These are phyloP conservation scores for Phyllostachys edulis DNA, from an alignment of 176 grass and related monocot genomes.

Conservation along the genomic window DNA sequence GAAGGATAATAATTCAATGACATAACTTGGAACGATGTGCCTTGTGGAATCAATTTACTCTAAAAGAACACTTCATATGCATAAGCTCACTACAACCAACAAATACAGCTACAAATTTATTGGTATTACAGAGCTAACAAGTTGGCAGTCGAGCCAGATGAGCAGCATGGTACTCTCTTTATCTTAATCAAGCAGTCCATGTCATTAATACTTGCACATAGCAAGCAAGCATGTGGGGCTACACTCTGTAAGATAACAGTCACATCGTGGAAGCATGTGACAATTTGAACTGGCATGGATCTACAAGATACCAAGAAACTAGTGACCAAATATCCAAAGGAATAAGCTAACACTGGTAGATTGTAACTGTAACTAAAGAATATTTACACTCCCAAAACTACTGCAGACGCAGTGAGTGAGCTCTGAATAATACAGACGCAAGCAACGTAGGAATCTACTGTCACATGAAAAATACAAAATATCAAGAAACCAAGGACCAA, in stretches of 20 bases:
- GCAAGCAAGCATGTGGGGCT: constrained; percentile 33
- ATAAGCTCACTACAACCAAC: neutral
- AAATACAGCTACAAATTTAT: neutral
- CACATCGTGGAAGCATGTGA: constrained; percentile 19
- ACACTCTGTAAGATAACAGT: constrained; percentile 11
- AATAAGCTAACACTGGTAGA: neutral
- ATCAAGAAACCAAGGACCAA: too few species aligned
- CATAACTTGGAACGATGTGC: neutral
- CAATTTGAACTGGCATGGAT: constrained; percentile 26
- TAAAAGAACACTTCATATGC: neutral
- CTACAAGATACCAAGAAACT: neutral
- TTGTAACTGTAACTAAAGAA: constrained; percentile 11
- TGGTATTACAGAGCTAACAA: constrained; percentile 18
- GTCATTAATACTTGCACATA: constrained; percentile 15
- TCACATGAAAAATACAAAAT: too few species aligned
- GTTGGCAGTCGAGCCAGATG: neutral
- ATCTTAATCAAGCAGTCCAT: constrained; percentile 33
- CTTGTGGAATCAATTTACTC: neutral
- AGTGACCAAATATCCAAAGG: constrained; percentile 5
- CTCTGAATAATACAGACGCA: too few species aligned
- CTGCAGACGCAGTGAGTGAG: too few species aligned
- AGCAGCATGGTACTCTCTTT: neutral
- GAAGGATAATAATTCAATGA: neutral
- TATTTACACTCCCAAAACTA: constrained; percentile 14
- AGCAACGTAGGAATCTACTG: too few species aligned